Percentiles rank a stretch among this genome's conserved stretches.
Conservation (phyloP, 768 basidiomycete species). For the Podaxis sp. region DNA sequence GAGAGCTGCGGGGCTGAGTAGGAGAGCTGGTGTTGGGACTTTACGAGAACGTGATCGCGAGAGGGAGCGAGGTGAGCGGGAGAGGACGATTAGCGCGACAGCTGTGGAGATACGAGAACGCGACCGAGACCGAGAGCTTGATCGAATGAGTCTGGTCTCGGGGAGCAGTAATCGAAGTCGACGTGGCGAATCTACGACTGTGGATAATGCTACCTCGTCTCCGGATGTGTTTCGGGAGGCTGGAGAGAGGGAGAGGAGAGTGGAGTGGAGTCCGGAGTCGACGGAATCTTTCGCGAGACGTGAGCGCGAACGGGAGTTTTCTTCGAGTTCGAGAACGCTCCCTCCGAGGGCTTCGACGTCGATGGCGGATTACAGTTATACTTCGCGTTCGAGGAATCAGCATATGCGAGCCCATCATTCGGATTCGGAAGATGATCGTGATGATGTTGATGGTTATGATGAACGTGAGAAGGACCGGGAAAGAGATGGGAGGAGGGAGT, state of each 20-base stretch:
- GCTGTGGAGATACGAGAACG: neutral
- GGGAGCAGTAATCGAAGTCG: slow-evolving; percentile 11
- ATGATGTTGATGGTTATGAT: slow-evolving; percentile 11
- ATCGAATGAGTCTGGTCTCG: neutral
- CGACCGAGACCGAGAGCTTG: neutral
- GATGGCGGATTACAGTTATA: slow-evolving; percentile 48
- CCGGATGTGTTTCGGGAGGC: slow-evolving; percentile 24
- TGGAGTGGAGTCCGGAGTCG: slow-evolving; percentile 31
- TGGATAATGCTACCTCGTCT: neutral
- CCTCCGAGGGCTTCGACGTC: slow-evolving; percentile 49
- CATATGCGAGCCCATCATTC: neutral
- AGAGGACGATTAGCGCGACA: slow-evolving; percentile 6
- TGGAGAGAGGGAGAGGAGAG: slow-evolving; percentile 24
- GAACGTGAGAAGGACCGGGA: neutral
- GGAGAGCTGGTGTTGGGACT: slow-evolving; percentile 20
- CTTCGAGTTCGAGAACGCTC: slow-evolving; percentile 20
- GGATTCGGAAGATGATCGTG: slow-evolving; percentile 21
- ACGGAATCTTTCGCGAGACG: slow-evolving; percentile 26
- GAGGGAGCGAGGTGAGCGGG: slow-evolving; percentile 11
- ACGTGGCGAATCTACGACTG: neutral
- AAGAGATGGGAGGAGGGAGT: neutral
- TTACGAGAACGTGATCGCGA: neutral
- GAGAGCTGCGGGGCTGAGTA: slow-evolving; percentile 65
- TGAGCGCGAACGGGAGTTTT: slow-evolving; percentile 14
- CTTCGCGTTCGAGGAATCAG: slow-evolving; percentile 18